phyloP scores from a whole-genome alignment of 2,329 filamentous ascomycete genomes.

The Talaromyces sp. region DNA sequence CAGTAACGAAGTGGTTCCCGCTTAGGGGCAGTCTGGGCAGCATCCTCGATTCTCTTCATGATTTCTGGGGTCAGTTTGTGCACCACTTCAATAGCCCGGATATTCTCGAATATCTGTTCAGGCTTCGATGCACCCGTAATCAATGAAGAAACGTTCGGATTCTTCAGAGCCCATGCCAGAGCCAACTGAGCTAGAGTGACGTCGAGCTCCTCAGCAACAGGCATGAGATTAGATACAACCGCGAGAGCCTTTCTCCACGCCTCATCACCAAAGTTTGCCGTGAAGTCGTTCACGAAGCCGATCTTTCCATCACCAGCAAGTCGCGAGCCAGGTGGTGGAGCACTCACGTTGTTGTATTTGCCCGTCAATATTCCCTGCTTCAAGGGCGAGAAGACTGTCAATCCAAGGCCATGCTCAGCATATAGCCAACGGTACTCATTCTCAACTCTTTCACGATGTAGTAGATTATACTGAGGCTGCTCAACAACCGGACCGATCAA shows the following conservation, averaged over 20 bases:
- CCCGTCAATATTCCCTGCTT: conserved; percentile 61
- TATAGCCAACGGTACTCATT: conserved; percentile 60
- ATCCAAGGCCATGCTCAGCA: conserved; percentile 56
- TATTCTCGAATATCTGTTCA: conserved; percentile 45
- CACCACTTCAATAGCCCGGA: conserved; percentile 24
- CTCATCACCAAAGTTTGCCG: conserved; percentile 45
- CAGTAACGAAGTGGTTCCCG: conserved; percentile 11
- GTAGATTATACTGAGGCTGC: conserved; percentile 65
- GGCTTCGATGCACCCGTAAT: conserved; percentile 44
- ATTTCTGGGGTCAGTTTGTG: conserved; percentile 19
- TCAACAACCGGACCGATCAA: conserved; percentile 64
- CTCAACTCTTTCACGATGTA: conserved; percentile 61
- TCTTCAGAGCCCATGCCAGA: conserved; percentile 59
- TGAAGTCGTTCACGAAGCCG: conserved; percentile 52
- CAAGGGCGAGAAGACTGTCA: conserved; percentile 64
- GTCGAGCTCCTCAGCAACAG: conserved; percentile 62
- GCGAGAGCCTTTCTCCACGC: conserved; percentile 21
- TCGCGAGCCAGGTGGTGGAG: conserved; percentile 50
- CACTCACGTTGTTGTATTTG: conserved; percentile 52
- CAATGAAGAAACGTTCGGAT: conserved; percentile 51
- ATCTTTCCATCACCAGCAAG: conserved; percentile 57
- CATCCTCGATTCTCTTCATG: conserved; percentile 18
- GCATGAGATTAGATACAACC: conserved; percentile 47
- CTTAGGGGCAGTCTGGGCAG: conserved; percentile 5
- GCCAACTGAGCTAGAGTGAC: conserved; percentile 57